These are phyloP conservation scores for Apiospora hydei DNA, from an alignment of 2,329 filamentous ascomycete species.

Conservation along the genomic window DNA sequence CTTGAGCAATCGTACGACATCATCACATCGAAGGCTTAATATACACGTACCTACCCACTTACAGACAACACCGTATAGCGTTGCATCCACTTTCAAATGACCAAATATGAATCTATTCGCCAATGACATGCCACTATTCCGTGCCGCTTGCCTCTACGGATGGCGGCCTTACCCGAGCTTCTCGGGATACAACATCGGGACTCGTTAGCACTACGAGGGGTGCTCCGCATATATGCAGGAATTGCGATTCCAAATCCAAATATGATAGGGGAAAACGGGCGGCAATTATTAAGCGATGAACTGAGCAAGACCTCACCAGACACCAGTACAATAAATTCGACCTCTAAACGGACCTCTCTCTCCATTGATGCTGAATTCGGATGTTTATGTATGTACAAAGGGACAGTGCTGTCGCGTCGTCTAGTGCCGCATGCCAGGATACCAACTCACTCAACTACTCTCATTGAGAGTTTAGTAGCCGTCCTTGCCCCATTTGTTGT, in stretches of 20 bases:
- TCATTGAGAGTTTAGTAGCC: constrained; percentile 69
- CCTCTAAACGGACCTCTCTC: constrained; percentile 6
- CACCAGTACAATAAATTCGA: background rate
- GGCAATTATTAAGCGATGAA: background rate
- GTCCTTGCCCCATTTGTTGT: constrained; percentile 99
- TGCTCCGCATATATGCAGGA: background rate
- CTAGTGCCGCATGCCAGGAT: constrained; percentile 17
- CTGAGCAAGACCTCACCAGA: background rate
- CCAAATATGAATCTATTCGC: background rate
- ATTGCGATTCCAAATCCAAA: background rate
- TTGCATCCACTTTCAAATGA: background rate
- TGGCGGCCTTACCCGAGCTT: background rate
- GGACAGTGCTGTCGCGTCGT: constrained; percentile 22
- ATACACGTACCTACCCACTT: background rate
- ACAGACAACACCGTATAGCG: background rate
- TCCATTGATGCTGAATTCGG: constrained; percentile 19
- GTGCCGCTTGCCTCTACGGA: background rate
- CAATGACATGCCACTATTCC: background rate
- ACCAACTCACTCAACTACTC: constrained; percentile 14
- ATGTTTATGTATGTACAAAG: constrained; percentile 22
- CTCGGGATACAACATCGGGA: background rate
- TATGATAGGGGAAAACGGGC: background rate
- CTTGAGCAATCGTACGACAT: background rate
- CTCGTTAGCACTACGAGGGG: background rate
- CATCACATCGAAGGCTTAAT: background rate